Base-by-base conservation (phyloP, 2,329 filamentous ascomycete species). In the Pseudogymnoascus sp. region DNA sequence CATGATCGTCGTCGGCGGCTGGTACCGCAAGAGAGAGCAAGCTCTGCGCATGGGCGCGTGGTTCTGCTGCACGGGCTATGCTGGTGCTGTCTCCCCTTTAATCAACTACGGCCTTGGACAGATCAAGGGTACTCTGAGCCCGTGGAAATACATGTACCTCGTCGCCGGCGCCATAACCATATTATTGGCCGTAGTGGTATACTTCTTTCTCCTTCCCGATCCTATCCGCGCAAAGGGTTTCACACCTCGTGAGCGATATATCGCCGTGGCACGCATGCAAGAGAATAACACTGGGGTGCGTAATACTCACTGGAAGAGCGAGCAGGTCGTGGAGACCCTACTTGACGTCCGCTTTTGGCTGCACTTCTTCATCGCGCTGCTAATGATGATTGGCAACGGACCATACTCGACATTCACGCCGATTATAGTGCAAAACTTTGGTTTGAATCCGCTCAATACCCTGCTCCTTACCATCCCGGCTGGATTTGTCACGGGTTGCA, bases 251-350 rank as follows among this genome's bases (percentile, higher is more conserved):
- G 72, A 73, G 62, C 66, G 71, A 19, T 62, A 60, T 8, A 62
- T 73, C 3, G 61, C 71, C 0, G 62, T 72, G 11, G 68, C 72
- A 23, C 67, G 72, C n/a, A 66, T 73, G n/a, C 65, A 68, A 31
- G 67, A 63, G 10, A 73, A 73, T 64, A 72, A 74, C 4, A 68
- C 72, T 17, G 71, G 72, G 1, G 63, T 65, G 2, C 68, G 70
- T 42, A 70, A 72, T 62, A 68, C 67, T 4, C 33, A 36, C 11
- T 36, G 11, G 11, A 36, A 36, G 33, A 11, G 33, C 33, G 33
- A 96, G 72, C 80, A 88, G 84, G 1, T 83, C 80, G 10, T 86
- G 85, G 1, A 90, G n/a, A n/a, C n/a, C n/a, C n/a, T n/a, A n/a
- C n/a, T n/a, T n/a, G n/a, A n/a, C n/a, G n/a, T n/a, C n/a, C n/a